Percentiles rank a stretch among this genome's conserved stretches.
Conservation (phyloP, 345 rosid genomes). For the Conringia planisiliqua region DNA sequence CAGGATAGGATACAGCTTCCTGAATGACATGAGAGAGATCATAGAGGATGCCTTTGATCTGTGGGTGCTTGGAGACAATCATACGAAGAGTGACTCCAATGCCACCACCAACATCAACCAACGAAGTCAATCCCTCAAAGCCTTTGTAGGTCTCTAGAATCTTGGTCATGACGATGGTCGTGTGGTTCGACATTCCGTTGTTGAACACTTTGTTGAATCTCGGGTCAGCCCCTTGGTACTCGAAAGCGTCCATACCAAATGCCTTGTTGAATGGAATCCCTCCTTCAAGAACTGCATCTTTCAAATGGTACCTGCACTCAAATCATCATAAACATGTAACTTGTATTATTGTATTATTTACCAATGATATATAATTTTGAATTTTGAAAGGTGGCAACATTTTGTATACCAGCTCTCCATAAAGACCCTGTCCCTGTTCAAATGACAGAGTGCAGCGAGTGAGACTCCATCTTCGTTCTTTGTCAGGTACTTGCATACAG, state of each 20-base stretch:
- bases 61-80: slow-evolving; percentile 61
- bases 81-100: slow-evolving; percentile 59
- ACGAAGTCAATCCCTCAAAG: slow-evolving; percentile 49
- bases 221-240: slow-evolving; percentile 63
- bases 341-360: not conserved
- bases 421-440: slow-evolving; percentile 76
- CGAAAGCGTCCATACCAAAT: slow-evolving; percentile 63
- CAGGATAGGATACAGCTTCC: slow-evolving; percentile 16
- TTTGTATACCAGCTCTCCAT: slow-evolving; percentile 83
- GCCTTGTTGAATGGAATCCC: slow-evolving; percentile 74
- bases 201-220: slow-evolving; percentile 73
- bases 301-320: slow-evolving; percentile 55
- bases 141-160: slow-evolving; percentile 65
- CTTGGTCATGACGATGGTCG: slow-evolving; percentile 64
- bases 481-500: slow-evolving; percentile 66
- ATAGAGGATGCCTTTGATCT: slow-evolving; percentile 66
- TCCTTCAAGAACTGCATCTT: slow-evolving; percentile 73
- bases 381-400: not conserved
- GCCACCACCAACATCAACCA: slow-evolving; percentile 87
- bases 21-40: slow-evolving; percentile 68
- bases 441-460: slow-evolving; percentile 52
- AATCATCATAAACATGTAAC: not conserved
- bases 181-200: slow-evolving; percentile 61
- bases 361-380: not conserved
- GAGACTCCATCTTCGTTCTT: slow-evolving; percentile 75